Percentiles rank a stretch among this genome's conserved stretches.
Conservation (phyloP, 73 alveolate species). For the Durusdinium trenchii region DNA sequence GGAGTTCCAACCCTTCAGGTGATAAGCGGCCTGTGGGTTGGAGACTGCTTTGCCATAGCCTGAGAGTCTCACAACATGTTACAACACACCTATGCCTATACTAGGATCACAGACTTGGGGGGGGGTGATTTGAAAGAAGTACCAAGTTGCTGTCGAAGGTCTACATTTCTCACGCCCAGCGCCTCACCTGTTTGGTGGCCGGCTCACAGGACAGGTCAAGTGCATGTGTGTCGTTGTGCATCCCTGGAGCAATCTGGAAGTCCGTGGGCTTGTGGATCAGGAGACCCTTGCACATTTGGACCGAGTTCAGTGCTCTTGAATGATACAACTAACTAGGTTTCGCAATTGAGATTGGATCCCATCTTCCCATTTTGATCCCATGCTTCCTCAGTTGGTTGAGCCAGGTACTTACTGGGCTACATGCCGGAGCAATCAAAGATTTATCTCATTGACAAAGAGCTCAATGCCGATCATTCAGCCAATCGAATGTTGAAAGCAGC, state of each 20-base stretch:
- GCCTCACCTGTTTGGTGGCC: conserved; percentile 85
- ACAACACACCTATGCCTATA: too few relatives aligned
- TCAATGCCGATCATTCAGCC: conserved; percentile 17
- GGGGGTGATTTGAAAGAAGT: too few relatives aligned
- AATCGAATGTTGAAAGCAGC: neutral
- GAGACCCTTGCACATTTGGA: conserved; percentile 94
- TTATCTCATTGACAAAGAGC: conserved; percentile 95
- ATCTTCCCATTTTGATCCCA: neutral
- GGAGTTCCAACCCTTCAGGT: neutral
- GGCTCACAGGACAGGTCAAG: conserved; percentile 49
- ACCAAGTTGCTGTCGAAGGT: too few relatives aligned
- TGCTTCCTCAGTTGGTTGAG: neutral
- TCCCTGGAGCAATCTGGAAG: neutral
- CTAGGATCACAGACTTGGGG: too few relatives aligned
- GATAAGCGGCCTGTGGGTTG: conserved; percentile 86
- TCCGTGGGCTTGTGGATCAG: neutral
- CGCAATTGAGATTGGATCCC: neutral
- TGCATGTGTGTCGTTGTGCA: neutral
- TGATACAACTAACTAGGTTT: neutral
- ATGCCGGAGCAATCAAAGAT: conserved; percentile 91
- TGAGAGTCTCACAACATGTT: neutral
- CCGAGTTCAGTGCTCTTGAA: conserved; percentile 49
- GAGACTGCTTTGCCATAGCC: conserved; percentile 70
- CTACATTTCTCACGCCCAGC: conserved; percentile 87
- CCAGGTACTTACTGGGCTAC: conserved; percentile 86